phyloP scores from a whole-genome alignment of 768 basidiomycete species.

The Suillus subluteus region DNA sequence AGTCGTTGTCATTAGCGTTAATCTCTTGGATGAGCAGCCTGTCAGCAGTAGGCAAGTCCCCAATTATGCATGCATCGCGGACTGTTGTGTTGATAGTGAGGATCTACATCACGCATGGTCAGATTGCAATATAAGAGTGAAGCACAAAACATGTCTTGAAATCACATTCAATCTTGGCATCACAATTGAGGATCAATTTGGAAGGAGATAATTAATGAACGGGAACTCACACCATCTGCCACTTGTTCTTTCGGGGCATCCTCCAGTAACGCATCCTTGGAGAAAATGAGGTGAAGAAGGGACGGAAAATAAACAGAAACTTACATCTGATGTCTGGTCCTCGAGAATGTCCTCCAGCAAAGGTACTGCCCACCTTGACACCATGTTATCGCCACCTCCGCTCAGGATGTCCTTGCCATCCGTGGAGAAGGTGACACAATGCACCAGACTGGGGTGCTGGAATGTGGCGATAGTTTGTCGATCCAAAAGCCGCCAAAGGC shows the following conservation, averaged over 20 bases:
- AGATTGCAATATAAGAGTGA: no score
- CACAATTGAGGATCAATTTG: neutral
- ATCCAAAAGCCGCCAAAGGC: neutral
- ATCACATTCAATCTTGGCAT: no score
- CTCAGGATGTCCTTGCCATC: neutral
- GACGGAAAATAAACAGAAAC: neutral
- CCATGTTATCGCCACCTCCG: neutral
- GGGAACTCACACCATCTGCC: no score
- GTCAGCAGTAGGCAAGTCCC: neutral
- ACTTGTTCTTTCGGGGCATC: neutral
- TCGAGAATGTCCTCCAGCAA: neutral
- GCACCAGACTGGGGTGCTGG: no score
- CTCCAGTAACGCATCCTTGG: neutral
- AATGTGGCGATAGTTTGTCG: neutral
- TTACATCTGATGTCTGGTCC: neutral
- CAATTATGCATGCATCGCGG: neutral
- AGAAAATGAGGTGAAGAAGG: neutral
- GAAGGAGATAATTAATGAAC: no score
- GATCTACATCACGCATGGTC: neutral
- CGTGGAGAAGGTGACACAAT: neutral
- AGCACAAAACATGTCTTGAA: no score
- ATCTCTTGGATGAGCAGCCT: neutral
- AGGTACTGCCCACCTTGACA: neutral
- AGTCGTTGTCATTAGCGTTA: neutral
- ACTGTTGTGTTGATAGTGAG: neutral